Evolutionary conservation across 140 eudicot species (phyloP).

Genomic region (Ambrosia hybrid): DNA sequence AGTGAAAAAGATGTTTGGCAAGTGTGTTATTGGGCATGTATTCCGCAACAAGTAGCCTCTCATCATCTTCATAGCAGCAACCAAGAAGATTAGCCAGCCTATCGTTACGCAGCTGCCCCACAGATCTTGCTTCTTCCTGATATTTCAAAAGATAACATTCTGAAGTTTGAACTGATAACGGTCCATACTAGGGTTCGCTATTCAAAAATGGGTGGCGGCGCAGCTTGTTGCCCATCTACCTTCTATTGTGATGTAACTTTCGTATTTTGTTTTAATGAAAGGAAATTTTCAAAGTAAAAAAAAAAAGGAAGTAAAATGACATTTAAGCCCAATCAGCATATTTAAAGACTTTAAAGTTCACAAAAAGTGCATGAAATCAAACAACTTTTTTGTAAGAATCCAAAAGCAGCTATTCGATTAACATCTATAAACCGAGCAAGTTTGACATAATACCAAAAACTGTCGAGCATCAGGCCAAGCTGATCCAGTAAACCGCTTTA

Average conservation of each 20-base stretch:
- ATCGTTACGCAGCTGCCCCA: constrained; percentile 56
- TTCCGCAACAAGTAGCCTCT: constrained; percentile 70
- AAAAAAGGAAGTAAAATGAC: background rate
- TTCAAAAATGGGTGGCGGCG: no score
- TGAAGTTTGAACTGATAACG: background rate
- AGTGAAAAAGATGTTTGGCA: constrained; percentile 78
- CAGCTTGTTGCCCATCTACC: no score
- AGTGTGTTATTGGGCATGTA: constrained; percentile 77
- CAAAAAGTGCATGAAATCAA: background rate
- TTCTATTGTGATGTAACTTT: no score
- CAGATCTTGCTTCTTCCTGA: constrained; percentile 74
- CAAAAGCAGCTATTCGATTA: background rate
- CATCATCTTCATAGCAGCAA: constrained; percentile 68
- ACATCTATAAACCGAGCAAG: background rate
- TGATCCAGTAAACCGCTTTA: constrained; percentile 58
- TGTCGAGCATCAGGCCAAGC: constrained; percentile 79
- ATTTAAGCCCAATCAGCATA: constrained; percentile 8
- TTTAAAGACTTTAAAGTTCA: constrained; percentile 1
- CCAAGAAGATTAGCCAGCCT: constrained; percentile 75
- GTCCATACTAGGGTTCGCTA: no score
- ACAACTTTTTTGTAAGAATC: background rate
- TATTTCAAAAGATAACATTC: constrained; percentile 7
- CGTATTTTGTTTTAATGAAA: no score
- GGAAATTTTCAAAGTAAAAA: no score
- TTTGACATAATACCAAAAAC: constrained; percentile 43